Evolutionary conservation across 2,329 filamentous ascomycete genomes (phyloP).

Genomic region (Emmonsiellopsis sp.): DNA sequence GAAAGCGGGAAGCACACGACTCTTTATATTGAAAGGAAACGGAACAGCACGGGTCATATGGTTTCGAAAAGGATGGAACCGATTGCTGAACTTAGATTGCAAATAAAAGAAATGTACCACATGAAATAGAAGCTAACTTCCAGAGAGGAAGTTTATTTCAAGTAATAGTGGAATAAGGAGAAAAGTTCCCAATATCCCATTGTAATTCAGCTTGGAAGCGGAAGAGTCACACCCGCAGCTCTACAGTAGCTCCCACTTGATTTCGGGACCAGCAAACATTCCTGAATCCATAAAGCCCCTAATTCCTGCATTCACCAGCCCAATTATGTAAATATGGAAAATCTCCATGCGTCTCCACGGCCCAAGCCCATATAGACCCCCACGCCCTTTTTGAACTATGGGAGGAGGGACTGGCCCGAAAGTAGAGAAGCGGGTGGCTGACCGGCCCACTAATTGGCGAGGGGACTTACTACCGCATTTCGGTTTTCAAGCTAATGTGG

Average conservation of each 20-base stretch:
- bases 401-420: not conserved
- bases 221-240: too few species aligned
- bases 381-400: not conserved
- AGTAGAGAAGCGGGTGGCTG: not conserved
- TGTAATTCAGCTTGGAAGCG: too few species aligned
- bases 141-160: too few species aligned
- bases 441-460: not conserved
- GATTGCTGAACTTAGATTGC: too few species aligned
- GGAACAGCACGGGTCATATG: not conserved
- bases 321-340: conserved; percentile 3
- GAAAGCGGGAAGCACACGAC: not conserved
- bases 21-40: not conserved
- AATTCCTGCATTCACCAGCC: not conserved
- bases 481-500: not conserved
- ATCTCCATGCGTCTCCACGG: not conserved
- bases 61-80: too few species aligned
- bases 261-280: not conserved
- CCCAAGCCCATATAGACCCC: not conserved
- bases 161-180: too few species aligned
- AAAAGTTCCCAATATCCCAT: too few species aligned
- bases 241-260: not conserved
- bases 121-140: too few species aligned
- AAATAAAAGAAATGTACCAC: too few species aligned
- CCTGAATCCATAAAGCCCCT: not conserved
- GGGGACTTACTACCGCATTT: not conserved